Base-by-base conservation (phyloP, 2,329 filamentous ascomycete species). In the Cladophialophora carrionii region DNA sequence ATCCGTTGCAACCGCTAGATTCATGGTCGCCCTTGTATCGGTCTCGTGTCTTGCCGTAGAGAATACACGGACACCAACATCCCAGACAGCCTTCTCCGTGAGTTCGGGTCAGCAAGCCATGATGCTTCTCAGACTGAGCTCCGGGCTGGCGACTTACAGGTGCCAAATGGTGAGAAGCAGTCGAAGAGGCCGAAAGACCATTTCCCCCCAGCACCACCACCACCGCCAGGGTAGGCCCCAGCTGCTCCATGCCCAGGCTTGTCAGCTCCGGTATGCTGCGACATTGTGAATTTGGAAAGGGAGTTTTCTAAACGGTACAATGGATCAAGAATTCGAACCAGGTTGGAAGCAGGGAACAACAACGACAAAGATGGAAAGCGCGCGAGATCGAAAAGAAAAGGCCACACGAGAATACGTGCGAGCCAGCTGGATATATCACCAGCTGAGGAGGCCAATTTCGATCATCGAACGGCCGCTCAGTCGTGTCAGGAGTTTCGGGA, bases 131-230 rank as follows among this genome's bases (percentile, higher is more conserved):
- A 8, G 53, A 3, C 6, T 29, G 12, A 20, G 52, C 10, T 14
- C 14, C 20, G 14, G 14, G 46, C 24, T 24, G 34, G 20, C 20
- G 37, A 61, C 70, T 54, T 63, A 77, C 76, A 78, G 54, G 72
- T 74, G 57, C 72, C 64, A 31, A 71, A 62, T 8, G 76, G 75
- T 12, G 70, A 72, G 65, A 67, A 76, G 65, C 75, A 77, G 64
- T 73, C 72, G 66, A 74, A 77, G 58, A 78, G 71, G 8, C 70
- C 69, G 57, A 72, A 69, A 7, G 72, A 68, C 75, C 75, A 78
- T 55, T 74, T 70, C 1, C 64, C 67, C n/a, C n/a, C 20, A 54
- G 57, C 58, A 20, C 63, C 66, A 51, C 4, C 31, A 29, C 6
- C 26, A 29, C 3, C 26, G 6, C 3, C 3, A 20, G 57, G 57